Conservation (phyloP, 768 basidiomycete species). For the Dioszegia crocea region DNA sequence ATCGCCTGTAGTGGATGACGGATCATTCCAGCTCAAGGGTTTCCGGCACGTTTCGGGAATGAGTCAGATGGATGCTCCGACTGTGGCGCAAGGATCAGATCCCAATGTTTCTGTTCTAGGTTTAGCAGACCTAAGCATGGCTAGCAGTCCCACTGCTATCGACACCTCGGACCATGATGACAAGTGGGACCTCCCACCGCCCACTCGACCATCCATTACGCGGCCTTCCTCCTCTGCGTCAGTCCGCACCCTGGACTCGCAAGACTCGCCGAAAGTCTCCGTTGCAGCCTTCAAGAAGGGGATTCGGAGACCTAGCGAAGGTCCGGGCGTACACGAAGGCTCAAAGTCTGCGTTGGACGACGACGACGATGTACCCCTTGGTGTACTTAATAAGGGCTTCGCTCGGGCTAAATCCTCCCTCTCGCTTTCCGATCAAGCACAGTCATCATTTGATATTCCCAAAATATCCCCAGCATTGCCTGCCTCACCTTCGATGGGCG, state of each 20-base stretch:
- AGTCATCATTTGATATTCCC: background rate
- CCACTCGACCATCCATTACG: conserved; percentile 17
- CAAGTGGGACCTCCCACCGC: conserved; percentile 4
- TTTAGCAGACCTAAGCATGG: background rate
- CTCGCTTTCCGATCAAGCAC: background rate
- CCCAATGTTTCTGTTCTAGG: background rate
- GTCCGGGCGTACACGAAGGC: conserved; percentile 12
- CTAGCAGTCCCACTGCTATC: background rate
- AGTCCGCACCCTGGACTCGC: conserved; percentile 16
- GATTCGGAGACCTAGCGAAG: conserved; percentile 33
- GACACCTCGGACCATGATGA: background rate
- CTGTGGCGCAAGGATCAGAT: conserved; percentile 7
- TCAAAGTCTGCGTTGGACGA: conserved; percentile 20
- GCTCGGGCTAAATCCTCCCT: background rate
- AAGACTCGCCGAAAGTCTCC: conserved; percentile 18
- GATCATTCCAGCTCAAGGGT: conserved; percentile 36
- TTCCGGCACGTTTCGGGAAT: conserved; percentile 41
- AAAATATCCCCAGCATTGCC: background rate
- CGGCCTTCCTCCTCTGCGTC: conserved; percentile 34
- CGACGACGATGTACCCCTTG: conserved; percentile 41
- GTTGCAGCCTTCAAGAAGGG: conserved; percentile 40
- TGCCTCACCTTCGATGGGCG: background rate
- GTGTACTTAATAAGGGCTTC: conserved; percentile 17
- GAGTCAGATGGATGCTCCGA: conserved; percentile 17
- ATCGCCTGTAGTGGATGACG: conserved; percentile 17